Conservation (phyloP, 2,329 filamentous ascomycete species). For the Exophiala calicioides region DNA sequence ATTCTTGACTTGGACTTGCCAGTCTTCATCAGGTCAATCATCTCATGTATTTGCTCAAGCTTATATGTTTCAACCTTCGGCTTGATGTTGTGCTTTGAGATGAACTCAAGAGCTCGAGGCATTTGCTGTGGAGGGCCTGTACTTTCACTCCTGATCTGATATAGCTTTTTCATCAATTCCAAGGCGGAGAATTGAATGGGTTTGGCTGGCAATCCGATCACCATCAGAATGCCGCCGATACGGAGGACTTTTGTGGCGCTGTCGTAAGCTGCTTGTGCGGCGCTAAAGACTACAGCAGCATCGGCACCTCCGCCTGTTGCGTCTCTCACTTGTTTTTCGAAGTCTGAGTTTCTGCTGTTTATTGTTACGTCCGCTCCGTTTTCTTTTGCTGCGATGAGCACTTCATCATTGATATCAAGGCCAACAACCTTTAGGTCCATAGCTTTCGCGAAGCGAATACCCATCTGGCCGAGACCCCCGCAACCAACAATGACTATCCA, state of each 20-base stretch:
- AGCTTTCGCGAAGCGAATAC: conserved; percentile 35
- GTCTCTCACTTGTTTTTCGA: conserved; percentile 2
- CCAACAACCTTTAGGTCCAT: conserved; percentile 19
- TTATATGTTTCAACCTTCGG: conserved; percentile 11
- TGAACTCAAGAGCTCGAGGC: conserved; percentile 10
- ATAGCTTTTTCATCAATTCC: conserved; percentile 9
- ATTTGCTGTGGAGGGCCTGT: conserved; percentile 12
- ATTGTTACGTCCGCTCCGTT: conserved; percentile 41
- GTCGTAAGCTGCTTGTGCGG: conserved; percentile 17
- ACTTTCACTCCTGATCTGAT: conserved; percentile 12
- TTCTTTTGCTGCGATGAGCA: conserved; percentile 42
- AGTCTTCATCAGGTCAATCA: conserved; percentile 19
- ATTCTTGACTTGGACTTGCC: conserved; percentile 17
- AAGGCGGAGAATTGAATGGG: conserved; percentile 8
- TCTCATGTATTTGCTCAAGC: conserved; percentile 19
- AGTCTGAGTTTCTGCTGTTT: conserved; percentile 7
- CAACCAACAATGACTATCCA: conserved; percentile 29
- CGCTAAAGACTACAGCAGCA: conserved; percentile 19
- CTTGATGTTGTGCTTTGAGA: conserved; percentile 15
- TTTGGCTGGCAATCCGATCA: too few relatives aligned
- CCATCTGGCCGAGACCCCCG: conserved; percentile 32
- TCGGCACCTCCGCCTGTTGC: conserved; percentile 10
- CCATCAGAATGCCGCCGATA: conserved; percentile 12
- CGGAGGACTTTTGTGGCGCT: conserved; percentile 16
- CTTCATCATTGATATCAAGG: conserved; percentile 39